phyloP scores from a whole-genome alignment of 2,329 filamentous ascomycete species.

The Paracoccidioides brasiliensis region DNA sequence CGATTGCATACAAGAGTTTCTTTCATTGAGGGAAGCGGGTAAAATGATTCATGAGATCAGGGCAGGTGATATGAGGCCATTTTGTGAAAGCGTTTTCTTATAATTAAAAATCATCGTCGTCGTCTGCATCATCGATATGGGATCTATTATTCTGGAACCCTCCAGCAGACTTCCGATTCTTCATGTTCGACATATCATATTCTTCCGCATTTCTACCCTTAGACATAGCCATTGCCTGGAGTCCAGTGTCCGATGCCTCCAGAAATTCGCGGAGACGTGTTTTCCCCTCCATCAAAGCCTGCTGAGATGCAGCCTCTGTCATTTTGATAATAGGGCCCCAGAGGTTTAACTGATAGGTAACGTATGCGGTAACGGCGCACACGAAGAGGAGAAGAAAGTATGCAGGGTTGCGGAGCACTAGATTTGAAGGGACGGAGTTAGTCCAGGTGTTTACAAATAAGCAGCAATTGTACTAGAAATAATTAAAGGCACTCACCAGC shows the following conservation, averaged over 20 bases:
- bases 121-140: background rate
- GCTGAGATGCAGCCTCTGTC: constrained; percentile 72
- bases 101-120: background rate
- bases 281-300: constrained; percentile 85
- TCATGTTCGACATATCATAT: constrained; percentile 42
- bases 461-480: background rate
- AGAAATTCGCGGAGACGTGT: constrained; percentile 82
- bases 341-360: constrained; percentile 87
- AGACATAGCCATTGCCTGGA: constrained; percentile 70
- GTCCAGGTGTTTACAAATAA: background rate
- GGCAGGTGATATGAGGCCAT: background rate
- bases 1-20: too few species aligned
- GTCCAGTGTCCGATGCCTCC: constrained; percentile 70
- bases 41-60: background rate
- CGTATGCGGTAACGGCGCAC: constrained; percentile 61
- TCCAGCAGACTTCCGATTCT: constrained; percentile 6
- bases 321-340: constrained; percentile 95
- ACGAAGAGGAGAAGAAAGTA: constrained; percentile 84
- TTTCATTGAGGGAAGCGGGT: background rate
- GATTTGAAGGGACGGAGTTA: constrained; percentile 6
- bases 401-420: constrained; percentile 84
- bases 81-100: background rate
- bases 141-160: background rate
- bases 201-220: constrained; percentile 35
- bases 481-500: constrained; percentile 54